Conservation (phyloP, 2,329 filamentous ascomycete genomes). For the Gaeumannomyces tritici region DNA sequence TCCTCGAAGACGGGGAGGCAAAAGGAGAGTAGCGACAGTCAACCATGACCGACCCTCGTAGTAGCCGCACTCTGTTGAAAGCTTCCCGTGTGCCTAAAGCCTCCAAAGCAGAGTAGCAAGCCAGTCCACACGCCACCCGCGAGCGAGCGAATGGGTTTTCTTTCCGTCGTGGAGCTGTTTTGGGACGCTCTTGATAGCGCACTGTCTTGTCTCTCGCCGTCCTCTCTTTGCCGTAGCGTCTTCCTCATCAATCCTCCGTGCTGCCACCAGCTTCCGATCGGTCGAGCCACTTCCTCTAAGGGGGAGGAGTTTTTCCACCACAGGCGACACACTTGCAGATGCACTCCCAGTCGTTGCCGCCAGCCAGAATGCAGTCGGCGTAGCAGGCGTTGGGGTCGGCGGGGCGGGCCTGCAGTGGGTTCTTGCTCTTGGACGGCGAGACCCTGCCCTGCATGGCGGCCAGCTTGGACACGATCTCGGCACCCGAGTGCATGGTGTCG, state of each 20-base stretch:
- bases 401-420: not conserved
- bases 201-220: not conserved
- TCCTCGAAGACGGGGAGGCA: not conserved
- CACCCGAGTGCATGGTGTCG: not conserved
- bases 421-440: not conserved
- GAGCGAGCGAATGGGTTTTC: too few relatives aligned
- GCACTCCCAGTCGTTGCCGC: constrained; percentile 5
- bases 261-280: not conserved
- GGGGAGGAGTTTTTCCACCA: not conserved
- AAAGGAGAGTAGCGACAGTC: not conserved
- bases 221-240: not conserved
- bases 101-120: not conserved
- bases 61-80: not conserved
- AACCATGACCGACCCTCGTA: not conserved
- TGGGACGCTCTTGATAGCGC: not conserved
- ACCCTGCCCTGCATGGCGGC: not conserved
- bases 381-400: constrained; percentile 4
- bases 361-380: constrained; percentile 3
- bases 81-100: not conserved
- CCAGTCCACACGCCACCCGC: not conserved
- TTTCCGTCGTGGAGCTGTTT: not conserved
- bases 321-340: constrained; percentile 5
- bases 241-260: not conserved
- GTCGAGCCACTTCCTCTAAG: not conserved
- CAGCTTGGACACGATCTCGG: not conserved